These are phyloP conservation scores for Hyphopichia homilentoma DNA, from an alignment of 805 yeast genomes.

Conservation along the genomic window DNA sequence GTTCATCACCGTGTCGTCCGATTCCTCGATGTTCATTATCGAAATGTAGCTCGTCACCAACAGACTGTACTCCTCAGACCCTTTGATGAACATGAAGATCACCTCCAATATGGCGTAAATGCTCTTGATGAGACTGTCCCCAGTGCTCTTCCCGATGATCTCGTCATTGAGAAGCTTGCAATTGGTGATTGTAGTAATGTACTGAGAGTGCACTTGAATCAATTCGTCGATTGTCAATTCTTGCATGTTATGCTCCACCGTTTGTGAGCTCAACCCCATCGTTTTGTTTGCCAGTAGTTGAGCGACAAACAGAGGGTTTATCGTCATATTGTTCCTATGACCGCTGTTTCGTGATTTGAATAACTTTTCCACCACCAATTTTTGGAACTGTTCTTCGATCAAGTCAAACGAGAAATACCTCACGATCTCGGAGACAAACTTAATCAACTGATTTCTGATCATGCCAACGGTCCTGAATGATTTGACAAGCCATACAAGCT, in stretches of 20 bases:
- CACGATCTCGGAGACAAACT: slow-evolving; percentile 39
- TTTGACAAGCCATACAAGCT: slow-evolving; percentile 27
- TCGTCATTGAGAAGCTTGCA: slow-evolving; percentile 30
- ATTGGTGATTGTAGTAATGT: slow-evolving; percentile 23
- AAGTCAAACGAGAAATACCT: slow-evolving; percentile 44
- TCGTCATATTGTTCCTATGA: background rate
- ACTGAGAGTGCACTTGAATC: slow-evolving; percentile 28
- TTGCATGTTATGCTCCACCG: slow-evolving; percentile 10
- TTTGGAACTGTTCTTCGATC: slow-evolving; percentile 38
- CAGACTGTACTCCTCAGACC: slow-evolving; percentile 31
- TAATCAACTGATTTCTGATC: slow-evolving; percentile 35
- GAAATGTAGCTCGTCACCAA: slow-evolving; percentile 25
- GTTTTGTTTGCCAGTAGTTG: slow-evolving; percentile 2
- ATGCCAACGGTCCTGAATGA: slow-evolving; percentile 32
- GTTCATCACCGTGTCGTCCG: background rate
- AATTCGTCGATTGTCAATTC: slow-evolving; percentile 51
- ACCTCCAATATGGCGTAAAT: slow-evolving; percentile 30
- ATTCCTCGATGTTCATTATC: slow-evolving; percentile 21
- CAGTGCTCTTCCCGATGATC: slow-evolving; percentile 25
- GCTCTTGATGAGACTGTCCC: slow-evolving; percentile 25
- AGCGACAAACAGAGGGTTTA: background rate
- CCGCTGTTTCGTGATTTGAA: slow-evolving; percentile 11
- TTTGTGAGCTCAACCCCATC: too few species aligned
- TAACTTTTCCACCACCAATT: slow-evolving; percentile 17
- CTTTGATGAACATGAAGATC: slow-evolving; percentile 27